A percentile compares a stretch with the other conserved stretches of the same genome.
phyloP scores from a whole-genome alignment of 257 asterid genomes.

The Capsicum rhomboideum region DNA sequence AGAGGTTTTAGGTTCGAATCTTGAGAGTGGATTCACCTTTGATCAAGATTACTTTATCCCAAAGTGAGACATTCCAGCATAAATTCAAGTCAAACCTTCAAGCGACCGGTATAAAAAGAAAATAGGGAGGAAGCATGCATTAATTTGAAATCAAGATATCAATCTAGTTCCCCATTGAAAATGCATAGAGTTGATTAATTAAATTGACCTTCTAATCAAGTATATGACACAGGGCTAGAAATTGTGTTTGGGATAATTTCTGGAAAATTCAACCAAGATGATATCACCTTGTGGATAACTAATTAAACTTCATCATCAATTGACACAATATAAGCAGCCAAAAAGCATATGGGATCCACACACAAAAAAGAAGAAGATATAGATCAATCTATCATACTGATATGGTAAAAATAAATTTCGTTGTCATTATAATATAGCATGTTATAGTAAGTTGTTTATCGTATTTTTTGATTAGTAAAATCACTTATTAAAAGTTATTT shows the following conservation, averaged over 20 bases:
- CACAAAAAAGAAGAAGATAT: not conserved
- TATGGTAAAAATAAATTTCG: not conserved
- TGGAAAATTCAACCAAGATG: not conserved
- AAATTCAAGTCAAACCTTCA: not conserved
- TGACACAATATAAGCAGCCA: not conserved
- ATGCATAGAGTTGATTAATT: not conserved
- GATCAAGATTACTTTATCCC: too few species aligned
- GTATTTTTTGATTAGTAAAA: too few species aligned
- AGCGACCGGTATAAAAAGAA: not conserved
- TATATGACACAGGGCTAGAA: not conserved
- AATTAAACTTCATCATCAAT: not conserved
- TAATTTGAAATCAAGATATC: not conserved
- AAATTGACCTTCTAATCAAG: not conserved
- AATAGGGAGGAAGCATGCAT: not conserved
- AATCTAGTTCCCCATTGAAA: not conserved
- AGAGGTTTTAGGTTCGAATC: not conserved
- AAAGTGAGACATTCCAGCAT: not conserved
- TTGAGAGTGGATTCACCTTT: not conserved
- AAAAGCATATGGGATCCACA: not conserved
- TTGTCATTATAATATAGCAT: not conserved
- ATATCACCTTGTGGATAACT: not conserved
- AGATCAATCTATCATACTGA: not conserved
- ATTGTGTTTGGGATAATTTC: not conserved
- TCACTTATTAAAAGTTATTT: too few species aligned
- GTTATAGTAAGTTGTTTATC: not conserved